phyloP scores from a whole-genome alignment of 306 rosid species.

The Senna tora region DNA sequence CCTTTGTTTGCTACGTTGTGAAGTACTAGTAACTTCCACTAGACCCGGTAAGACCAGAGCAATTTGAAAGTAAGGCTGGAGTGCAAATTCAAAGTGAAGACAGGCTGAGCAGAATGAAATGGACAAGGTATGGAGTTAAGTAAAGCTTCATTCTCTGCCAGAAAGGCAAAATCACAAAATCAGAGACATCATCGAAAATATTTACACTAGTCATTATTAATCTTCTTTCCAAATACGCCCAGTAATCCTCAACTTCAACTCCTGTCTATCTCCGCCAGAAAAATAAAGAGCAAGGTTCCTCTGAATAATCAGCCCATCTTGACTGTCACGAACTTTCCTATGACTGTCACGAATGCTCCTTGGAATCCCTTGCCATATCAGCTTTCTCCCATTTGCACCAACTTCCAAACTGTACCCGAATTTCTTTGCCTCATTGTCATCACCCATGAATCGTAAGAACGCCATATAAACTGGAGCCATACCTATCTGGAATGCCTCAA shows the following conservation, averaged over 20 bases:
- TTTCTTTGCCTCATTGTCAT: slow-evolving; percentile 78
- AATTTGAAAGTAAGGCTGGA: not conserved
- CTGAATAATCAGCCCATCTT: slow-evolving; percentile 93
- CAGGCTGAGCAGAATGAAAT: not conserved
- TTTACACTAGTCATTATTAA: slow-evolving; percentile 56
- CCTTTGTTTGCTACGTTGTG: no score
- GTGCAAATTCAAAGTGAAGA: not conserved
- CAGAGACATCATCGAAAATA: slow-evolving; percentile 34
- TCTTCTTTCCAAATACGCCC: slow-evolving; percentile 99
- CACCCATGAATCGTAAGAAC: slow-evolving; percentile 91
- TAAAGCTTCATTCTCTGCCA: slow-evolving; percentile 35
- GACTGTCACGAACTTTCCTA: slow-evolving; percentile 88
- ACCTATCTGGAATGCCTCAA: slow-evolving; percentile 89
- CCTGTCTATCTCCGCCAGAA: slow-evolving; percentile 84
- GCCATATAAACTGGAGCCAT: slow-evolving; percentile 91
- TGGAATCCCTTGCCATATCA: slow-evolving; percentile 92
- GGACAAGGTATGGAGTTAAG: not conserved
- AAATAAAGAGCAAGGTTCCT: slow-evolving; percentile 83
- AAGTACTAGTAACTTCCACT: no score
- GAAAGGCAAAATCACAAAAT: slow-evolving; percentile 38
- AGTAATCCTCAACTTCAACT: slow-evolving; percentile 80
- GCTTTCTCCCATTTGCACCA: slow-evolving; percentile 84
- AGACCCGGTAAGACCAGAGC: no score
- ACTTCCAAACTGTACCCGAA: slow-evolving; percentile 94
- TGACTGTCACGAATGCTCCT: slow-evolving; percentile 92